These are phyloP conservation scores for Eucalyptus polybractea DNA, from an alignment of 345 rosid genomes.

Conservation along the genomic window DNA sequence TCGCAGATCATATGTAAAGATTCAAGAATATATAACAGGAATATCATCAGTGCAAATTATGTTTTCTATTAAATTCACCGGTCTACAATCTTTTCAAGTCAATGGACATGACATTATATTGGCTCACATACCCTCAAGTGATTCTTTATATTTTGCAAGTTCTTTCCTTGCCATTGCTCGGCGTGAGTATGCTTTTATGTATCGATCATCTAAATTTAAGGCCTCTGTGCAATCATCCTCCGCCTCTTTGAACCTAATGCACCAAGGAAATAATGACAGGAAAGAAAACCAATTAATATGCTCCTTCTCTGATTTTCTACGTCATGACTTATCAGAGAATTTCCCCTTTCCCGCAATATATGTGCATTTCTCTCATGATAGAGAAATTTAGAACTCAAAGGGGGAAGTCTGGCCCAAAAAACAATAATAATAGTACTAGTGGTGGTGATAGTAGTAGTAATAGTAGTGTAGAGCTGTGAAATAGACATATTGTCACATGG, in stretches of 20 bases:
- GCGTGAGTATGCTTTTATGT: slow-evolving; percentile 82
- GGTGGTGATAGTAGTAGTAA: too few species aligned
- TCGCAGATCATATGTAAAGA: background rate
- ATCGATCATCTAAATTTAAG: slow-evolving; percentile 79
- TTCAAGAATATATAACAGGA: background rate
- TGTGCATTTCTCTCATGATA: background rate
- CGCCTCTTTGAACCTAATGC: slow-evolving; percentile 61
- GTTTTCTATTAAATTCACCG: background rate
- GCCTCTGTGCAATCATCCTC: slow-evolving; percentile 95
- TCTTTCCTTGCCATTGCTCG: slow-evolving; percentile 86
- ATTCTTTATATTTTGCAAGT: slow-evolving; percentile 61
- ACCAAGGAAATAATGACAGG: background rate
- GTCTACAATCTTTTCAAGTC: background rate
- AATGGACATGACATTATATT: background rate
- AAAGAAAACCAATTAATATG: background rate
- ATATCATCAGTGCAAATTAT: background rate
- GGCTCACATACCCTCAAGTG: slow-evolving; percentile 50
- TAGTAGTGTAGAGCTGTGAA: background rate
- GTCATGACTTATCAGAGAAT: background rate
- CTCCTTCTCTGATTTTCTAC: background rate
- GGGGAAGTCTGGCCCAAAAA: background rate
- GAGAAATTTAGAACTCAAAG: background rate
- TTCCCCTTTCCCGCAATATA: background rate
- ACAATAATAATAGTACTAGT: background rate
- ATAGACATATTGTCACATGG: background rate